Conservation (phyloP, 2,329 filamentous ascomycete species). For the Pyricularia sp. region DNA sequence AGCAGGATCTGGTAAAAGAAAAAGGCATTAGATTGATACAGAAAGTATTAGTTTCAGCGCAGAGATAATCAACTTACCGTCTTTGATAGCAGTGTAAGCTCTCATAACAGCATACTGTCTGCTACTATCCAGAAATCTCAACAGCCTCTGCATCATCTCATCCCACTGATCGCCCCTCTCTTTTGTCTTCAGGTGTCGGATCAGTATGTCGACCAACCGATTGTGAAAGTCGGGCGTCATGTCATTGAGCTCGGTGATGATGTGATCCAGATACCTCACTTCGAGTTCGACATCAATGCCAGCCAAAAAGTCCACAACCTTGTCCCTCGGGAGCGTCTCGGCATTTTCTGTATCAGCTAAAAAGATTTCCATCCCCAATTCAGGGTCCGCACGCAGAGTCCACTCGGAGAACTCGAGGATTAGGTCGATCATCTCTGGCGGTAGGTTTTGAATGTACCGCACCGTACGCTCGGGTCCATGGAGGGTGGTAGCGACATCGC, state of each 20-base stretch:
- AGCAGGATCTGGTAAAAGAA: conserved; percentile 46
- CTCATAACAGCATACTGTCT: conserved; percentile 67
- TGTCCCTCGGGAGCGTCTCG: conserved; percentile 69
- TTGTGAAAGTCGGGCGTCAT: conserved; percentile 79
- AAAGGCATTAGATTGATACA: conserved; percentile 3
- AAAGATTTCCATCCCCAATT: conserved; percentile 84
- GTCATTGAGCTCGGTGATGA: conserved; percentile 79
- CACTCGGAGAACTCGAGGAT: conserved; percentile 86
- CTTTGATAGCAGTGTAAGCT: conserved; percentile 63
- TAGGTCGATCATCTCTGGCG: conserved; percentile 77
- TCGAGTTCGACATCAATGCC: conserved; percentile 59
- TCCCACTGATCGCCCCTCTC: conserved; percentile 32
- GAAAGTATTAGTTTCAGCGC: no score
- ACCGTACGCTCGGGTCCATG: conserved; percentile 76
- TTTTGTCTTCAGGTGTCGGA: conserved; percentile 40
- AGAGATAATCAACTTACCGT: conserved; percentile 43
- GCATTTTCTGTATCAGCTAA: conserved; percentile 88
- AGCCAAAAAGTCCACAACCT: conserved; percentile 61
- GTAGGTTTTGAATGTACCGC: conserved; percentile 77
- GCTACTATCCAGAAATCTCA: conserved; percentile 64
- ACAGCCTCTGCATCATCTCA: conserved; percentile 50
- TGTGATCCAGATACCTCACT: conserved; percentile 75
- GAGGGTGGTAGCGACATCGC: conserved; percentile 41
- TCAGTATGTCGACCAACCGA: conserved; percentile 55
- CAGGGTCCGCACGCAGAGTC: conserved; percentile 61